These are phyloP conservation scores for Tripterygium wilfordii DNA, from an alignment of 177 flowering plant genomes.

Conservation along the genomic window DNA sequence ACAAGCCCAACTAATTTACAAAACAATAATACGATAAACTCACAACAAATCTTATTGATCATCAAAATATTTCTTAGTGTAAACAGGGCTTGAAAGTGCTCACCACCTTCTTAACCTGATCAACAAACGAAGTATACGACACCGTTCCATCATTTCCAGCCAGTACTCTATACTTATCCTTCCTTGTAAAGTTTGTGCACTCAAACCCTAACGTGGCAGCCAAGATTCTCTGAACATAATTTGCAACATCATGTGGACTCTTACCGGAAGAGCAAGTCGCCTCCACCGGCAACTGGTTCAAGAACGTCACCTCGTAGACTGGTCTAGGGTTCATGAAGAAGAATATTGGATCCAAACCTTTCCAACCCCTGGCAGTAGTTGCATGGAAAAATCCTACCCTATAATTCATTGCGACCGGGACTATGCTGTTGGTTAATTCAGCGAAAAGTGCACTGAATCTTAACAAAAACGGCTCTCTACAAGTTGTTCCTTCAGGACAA, in stretches of 20 bases:
- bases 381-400: conserved; percentile 86
- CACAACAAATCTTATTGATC: neutral
- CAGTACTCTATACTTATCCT: conserved; percentile 85
- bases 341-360: conserved; percentile 76
- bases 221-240: conserved; percentile 80
- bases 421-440: conserved; percentile 79
- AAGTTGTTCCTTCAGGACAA: conserved; percentile 97
- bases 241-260: conserved; percentile 87
- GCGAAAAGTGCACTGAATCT: conserved; percentile 93
- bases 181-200: conserved; percentile 87
- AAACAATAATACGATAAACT: neutral
- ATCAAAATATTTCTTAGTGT: conserved; percentile 4
- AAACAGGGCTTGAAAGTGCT: conserved; percentile 39
- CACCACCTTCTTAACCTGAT: conserved; percentile 32
- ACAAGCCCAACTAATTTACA: neutral
- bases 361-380: conserved; percentile 93
- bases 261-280: conserved; percentile 85
- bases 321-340: conserved; percentile 98
- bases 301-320: conserved; percentile 80
- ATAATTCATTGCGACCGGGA: conserved; percentile 92
- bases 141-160: conserved; percentile 95
- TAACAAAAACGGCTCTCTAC: conserved; percentile 84
- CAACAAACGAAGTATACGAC: conserved; percentile 25
- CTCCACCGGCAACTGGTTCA: conserved; percentile 81
- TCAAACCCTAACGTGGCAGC: conserved; percentile 88